Evolutionary conservation across 2,329 filamentous ascomycete species (phyloP), one percentile per base, ranked within the genome.

Genomic region (Colletotrichum theobromicola): DNA sequence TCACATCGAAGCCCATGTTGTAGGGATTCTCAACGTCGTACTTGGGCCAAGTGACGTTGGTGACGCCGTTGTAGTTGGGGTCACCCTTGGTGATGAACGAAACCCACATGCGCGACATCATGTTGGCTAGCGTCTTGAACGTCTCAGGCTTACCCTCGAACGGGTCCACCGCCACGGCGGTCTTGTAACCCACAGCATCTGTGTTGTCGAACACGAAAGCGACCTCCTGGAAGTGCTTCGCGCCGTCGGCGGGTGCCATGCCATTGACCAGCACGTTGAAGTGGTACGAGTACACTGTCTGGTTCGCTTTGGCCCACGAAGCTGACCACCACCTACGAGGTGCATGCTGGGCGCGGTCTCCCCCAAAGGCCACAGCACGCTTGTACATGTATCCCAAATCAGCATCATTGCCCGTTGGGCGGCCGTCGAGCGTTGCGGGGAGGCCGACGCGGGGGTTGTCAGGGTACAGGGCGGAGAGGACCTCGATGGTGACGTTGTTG

Each of bases 331-430:
- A 84, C 4, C 91, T 86, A 6, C 91, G 86, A 28, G 88, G 87
- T 4, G 87, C 88, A 72, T 91, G 89, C 83, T 93, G 89, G 65
- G 83, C 80, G 9, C 84, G 83, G 81, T 93, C 91, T 35, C 91
- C 91, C 8, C 81, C 81, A 76, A 85, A 90, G 4, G 90, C 89
- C 4, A 87, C 86, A 15, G 83, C 86, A 71, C 91, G 89, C 73
- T 91, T 89, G 82, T 86, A 92, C 79, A 90, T 84, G 2, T 80
- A 77, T 7, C 89, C 89, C 53, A 82, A 84, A 2, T 76, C 58
- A 15, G 78, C 78, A 16, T 76, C 78, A 5, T 37, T 66, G 2
- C 74, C 76, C 8, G 70, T 37, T 9, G 81, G 83, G 6, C 79
- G 81, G 34, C 80, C 81, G 4, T 79, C 79, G 9, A 85, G 82